Conservation (phyloP, 257 asterid species). For the Capsicum chinense region DNA sequence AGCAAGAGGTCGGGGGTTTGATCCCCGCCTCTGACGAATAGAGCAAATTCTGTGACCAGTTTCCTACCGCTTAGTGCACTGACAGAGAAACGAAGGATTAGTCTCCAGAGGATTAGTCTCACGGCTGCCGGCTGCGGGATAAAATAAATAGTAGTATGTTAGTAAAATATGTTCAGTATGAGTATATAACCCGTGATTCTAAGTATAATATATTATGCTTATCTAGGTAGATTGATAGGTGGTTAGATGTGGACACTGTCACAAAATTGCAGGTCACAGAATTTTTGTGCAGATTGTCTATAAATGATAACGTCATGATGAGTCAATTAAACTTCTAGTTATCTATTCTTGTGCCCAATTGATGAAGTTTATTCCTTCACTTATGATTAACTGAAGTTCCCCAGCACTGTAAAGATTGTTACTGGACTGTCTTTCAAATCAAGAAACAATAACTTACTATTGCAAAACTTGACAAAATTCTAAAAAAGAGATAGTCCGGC, state of each 20-base stretch:
- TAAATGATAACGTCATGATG: neutral
- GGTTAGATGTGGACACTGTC: constrained; percentile 18
- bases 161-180: no score
- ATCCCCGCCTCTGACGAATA: no score
- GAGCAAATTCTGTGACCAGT: no score
- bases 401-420: neutral
- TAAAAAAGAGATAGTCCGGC: neutral
- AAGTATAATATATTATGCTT: neutral
- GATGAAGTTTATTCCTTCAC: neutral
- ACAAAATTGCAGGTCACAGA: neutral
- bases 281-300: neutral
- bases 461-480: neutral
- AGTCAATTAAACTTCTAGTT: constrained; percentile 8
- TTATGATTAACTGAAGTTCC: neutral
- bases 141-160: no score
- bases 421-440: neutral
- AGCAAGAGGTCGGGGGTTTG: no score
- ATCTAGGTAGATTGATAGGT: neutral
- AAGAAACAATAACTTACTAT: neutral
- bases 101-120: no score
- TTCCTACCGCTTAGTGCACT: no score
- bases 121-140: no score
- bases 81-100: no score
- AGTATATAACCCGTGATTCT: neutral
- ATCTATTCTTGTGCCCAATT: constrained; percentile 14